These are phyloP conservation scores for Fonsecaea pedrosoi DNA, from an alignment of 2,329 filamentous ascomycete genomes.

Conservation along the genomic window DNA sequence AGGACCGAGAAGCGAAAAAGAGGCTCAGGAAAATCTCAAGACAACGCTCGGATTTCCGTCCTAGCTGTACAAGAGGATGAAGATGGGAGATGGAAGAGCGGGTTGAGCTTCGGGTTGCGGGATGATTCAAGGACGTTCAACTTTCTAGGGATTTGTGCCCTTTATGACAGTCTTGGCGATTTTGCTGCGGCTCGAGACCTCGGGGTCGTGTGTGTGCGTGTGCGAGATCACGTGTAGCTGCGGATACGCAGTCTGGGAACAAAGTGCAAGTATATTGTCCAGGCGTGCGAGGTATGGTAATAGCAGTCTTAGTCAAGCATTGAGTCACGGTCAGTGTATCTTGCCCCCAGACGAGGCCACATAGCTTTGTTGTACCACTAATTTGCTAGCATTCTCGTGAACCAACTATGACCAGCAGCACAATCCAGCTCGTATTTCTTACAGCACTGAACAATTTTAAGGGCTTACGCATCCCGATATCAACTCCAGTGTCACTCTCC, in stretches of 20 bases:
- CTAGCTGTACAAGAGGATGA: constrained; percentile 18
- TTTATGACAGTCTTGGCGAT: constrained; percentile 7
- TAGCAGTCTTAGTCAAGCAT: too few species aligned
- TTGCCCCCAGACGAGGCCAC: too few species aligned
- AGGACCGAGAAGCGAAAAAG: background rate
- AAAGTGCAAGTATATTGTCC: too few species aligned
- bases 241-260: background rate
- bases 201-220: background rate
- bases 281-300: too few species aligned
- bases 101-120: background rate
- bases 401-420: too few species aligned
- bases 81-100: background rate
- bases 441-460: too few species aligned
- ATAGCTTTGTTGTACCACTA: too few species aligned
- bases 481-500: background rate
- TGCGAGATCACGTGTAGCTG: background rate
- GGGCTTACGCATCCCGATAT: background rate
- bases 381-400: too few species aligned
- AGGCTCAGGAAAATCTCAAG: constrained; percentile 22
- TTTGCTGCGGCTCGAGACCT: constrained; percentile 1
- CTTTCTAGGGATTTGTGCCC: constrained; percentile 1
- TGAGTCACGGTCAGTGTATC: too few species aligned
- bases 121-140: constrained; percentile 1
- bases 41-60: constrained; percentile 19
- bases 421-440: too few species aligned